Percentiles rank a stretch among this genome's conserved stretches.
Evolutionary conservation across 192 early-diverging fungal genomes (phyloP).

Genomic region (Coemansia sp.): DNA sequence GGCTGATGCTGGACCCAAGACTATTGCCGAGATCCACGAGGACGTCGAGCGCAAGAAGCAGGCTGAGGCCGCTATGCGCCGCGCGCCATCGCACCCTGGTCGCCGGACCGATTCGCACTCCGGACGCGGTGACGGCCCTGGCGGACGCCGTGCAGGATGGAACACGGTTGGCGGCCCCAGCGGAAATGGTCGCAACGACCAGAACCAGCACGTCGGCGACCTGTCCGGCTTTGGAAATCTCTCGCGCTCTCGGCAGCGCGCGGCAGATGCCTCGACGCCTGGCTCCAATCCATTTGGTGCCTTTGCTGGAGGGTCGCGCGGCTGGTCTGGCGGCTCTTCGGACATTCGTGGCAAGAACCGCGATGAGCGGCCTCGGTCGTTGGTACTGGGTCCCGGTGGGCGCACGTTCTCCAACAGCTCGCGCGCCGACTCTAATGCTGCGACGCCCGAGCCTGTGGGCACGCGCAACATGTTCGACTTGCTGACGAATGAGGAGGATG

Average conservation of each 20-base stretch:
- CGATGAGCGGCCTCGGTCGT: constrained; percentile 26
- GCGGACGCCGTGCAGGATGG: constrained; percentile 55
- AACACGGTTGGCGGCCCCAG: constrained; percentile 74
- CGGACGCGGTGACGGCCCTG: constrained; percentile 65
- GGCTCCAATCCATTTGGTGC: constrained; percentile 41
- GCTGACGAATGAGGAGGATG: constrained; percentile 48
- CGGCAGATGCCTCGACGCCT: constrained; percentile 18
- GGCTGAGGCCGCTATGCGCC: constrained; percentile 74
- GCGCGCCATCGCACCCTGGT: constrained; percentile 63
- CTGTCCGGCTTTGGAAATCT: constrained; percentile 77
- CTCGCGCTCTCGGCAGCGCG: constrained; percentile 56
- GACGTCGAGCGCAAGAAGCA: constrained; percentile 66
- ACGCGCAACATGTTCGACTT: constrained; percentile 55
- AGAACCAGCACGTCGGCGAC: constrained; percentile 68
- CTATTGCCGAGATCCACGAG: constrained; percentile 91
- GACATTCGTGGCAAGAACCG: constrained; percentile 50
- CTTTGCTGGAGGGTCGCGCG: constrained; percentile 55
- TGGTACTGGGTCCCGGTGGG: constrained; percentile 36
- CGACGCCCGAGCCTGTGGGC: constrained; percentile 52
- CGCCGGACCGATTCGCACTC: constrained; percentile 62
- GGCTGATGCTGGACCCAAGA: constrained; percentile 76
- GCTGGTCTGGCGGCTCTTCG: constrained; percentile 36
- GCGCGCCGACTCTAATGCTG: constrained; percentile 50
- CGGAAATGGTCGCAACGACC: constrained; percentile 59
- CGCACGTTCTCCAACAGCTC: constrained; percentile 52